These are phyloP conservation scores for Rhododendron vialii DNA, from an alignment of 148 eudicot species.

Conservation along the genomic window DNA sequence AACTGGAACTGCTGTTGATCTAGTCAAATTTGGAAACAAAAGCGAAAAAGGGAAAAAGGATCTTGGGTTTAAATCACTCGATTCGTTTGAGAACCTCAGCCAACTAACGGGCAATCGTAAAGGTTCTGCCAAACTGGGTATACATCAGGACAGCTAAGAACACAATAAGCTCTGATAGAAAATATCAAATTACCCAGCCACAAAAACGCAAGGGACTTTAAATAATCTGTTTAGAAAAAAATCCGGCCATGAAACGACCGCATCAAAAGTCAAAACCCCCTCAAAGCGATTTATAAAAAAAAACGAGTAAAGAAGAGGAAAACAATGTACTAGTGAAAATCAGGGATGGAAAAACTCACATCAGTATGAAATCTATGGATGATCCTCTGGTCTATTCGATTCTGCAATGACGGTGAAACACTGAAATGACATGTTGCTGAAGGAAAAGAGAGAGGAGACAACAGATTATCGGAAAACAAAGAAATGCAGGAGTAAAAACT, in stretches of 20 bases:
- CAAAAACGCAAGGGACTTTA: too few species aligned
- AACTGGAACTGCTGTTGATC: background rate
- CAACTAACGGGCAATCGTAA: background rate
- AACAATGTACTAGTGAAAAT: background rate
- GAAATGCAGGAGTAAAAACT: background rate
- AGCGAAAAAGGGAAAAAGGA: background rate
- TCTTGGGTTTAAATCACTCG: background rate
- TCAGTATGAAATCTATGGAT: background rate
- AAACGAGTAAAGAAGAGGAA: background rate
- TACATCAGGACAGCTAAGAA: background rate
- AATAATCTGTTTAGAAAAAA: too few species aligned
- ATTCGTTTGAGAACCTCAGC: too few species aligned
- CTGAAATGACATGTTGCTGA: background rate
- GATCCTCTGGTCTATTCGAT: background rate
- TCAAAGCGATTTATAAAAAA: background rate
- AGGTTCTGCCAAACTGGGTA: background rate
- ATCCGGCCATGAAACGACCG: too few species aligned
- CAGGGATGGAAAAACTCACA: background rate
- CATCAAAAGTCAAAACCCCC: too few species aligned
- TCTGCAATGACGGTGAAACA: background rate
- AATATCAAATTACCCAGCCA: too few species aligned
- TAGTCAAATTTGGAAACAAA: background rate
- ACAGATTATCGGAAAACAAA: background rate
- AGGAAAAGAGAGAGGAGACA: background rate
- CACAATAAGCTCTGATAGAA: too few species aligned